phyloP scores from a whole-genome alignment of 2,329 filamentous ascomycete genomes.

The Exophiala viscosa region DNA sequence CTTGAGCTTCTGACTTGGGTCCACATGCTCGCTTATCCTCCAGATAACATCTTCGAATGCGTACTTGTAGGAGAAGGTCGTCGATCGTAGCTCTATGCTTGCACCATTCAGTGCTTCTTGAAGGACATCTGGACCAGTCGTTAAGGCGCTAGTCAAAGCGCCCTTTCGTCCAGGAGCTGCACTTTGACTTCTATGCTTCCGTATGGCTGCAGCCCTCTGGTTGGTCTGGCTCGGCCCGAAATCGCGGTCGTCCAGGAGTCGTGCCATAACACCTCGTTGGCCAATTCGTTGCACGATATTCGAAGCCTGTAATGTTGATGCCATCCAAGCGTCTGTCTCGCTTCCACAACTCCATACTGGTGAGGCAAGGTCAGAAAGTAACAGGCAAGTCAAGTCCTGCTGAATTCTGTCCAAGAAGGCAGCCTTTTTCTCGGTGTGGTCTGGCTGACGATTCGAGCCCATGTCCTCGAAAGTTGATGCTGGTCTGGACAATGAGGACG shows the following conservation, averaged over 20 bases:
- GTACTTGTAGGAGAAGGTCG: conserved; percentile 10
- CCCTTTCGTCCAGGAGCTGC: neutral
- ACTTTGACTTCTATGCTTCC: conserved; percentile 14
- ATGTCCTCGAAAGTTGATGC: conserved; percentile 31
- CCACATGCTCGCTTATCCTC: conserved; percentile 85
- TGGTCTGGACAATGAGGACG: conserved; percentile 33
- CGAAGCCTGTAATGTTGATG: conserved; percentile 58
- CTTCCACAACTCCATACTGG: conserved; percentile 83
- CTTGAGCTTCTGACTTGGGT: conserved; percentile 80
- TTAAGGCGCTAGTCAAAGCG: neutral
- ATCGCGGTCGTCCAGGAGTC: conserved; percentile 20
- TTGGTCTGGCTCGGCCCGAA: neutral
- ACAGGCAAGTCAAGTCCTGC: conserved; percentile 74
- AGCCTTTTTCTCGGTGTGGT: conserved; percentile 66
- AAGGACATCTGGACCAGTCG: neutral
- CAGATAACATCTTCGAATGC: conserved; percentile 58
- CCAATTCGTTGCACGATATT: conserved; percentile 45
- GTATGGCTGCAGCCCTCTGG: neutral
- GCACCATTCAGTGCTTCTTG: neutral
- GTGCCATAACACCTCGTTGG: conserved; percentile 35
- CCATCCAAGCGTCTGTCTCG: conserved; percentile 87
- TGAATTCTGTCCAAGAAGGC: conserved; percentile 74
- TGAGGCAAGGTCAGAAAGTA: conserved; percentile 85
- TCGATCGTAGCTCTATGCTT: neutral
- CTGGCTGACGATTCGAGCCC: conserved; percentile 37